Base-by-base conservation (phyloP, 2,329 filamentous ascomycete species). In the Trichophyton verrucosum region DNA sequence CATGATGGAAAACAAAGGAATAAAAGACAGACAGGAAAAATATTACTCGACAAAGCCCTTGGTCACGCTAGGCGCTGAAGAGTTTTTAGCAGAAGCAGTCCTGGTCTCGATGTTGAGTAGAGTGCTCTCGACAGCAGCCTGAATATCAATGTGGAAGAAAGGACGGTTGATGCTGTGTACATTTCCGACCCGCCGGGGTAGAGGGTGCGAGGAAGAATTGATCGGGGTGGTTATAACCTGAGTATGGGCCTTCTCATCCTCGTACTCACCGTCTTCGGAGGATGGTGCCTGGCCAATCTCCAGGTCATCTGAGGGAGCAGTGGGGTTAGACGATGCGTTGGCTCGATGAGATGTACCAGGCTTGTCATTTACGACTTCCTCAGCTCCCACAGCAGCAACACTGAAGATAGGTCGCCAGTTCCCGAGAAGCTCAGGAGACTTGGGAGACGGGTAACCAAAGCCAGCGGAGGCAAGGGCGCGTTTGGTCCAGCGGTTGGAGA, bases 401-500 rank as follows among this genome's bases (percentile, higher is more conserved):
- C 61, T 63, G 42, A 63, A 63, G 30, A 63, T 63, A 8, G 61
- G 61, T 58, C 60, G 60, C 61, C 61, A 63, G 49, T 63, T 55
- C 17, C 61, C 61, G 20, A 61, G 57, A 3, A 58, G 61, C 30
- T 63, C 61, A n/a, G 49, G 60, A 4, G 30, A 22, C 13, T 42
- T 58, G 17, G 59, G 33, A 17, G 56, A 59, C 8, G 61, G 77
- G 60, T 74, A 78, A 0, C 81, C 81, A 63, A 83, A 83, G 0
- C 81, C 81, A 2, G 79, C 80, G 4, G 77, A 77, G 0, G 77
- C 76, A 1, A 84, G 72, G 0, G 81, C 80, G n/a, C 80, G 77
- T 62, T 81, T 77, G 1, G 81, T 79, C 81, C 81, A 84, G 42
- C 78, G 76, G 64, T 80, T 82, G 62, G 76, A 74, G 22, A 83